Evolutionary conservation across 169 alveolate genomes (phyloP).

Genomic region (Cryptosporidium felis): DNA sequence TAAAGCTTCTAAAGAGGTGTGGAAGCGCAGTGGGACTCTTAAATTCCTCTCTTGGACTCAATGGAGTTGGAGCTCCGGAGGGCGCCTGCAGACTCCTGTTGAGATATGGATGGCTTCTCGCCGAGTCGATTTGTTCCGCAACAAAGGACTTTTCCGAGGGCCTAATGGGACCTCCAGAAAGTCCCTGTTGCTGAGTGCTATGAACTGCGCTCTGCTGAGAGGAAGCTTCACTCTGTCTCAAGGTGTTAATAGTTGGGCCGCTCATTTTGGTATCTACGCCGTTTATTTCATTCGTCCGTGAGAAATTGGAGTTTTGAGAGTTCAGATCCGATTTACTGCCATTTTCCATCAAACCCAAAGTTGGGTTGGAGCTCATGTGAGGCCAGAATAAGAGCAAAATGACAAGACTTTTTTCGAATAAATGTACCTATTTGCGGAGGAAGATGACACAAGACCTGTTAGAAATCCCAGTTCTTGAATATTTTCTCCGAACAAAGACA

Average conservation of each 20-base stretch:
- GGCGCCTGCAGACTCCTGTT: neutral
- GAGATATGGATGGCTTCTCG: neutral
- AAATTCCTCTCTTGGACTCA: neutral
- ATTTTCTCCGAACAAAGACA: too few species aligned
- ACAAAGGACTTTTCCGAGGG: neutral
- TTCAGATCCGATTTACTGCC: neutral
- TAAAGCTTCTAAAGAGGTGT: conserved; percentile 63
- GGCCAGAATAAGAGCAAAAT: too few species aligned
- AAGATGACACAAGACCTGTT: too few species aligned
- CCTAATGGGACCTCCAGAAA: conserved; percentile 23
- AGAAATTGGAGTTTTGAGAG: neutral
- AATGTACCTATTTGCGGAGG: too few species aligned
- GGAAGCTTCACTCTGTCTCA: neutral
- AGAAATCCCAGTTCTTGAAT: too few species aligned
- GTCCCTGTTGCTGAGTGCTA: neutral
- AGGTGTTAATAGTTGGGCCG: neutral
- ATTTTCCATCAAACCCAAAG: too few species aligned
- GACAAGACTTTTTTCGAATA: too few species aligned
- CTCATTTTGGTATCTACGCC: conserved; percentile 1
- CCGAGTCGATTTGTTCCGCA: neutral
- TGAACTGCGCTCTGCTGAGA: neutral
- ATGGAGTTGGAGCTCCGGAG: neutral
- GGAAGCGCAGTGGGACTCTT: conserved; percentile 31
- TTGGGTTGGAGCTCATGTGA: too few species aligned
- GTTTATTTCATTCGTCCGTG: neutral